Evolutionary conservation across 345 rosid species (phyloP).

Genomic region (Orychophragmus violaceus): DNA sequence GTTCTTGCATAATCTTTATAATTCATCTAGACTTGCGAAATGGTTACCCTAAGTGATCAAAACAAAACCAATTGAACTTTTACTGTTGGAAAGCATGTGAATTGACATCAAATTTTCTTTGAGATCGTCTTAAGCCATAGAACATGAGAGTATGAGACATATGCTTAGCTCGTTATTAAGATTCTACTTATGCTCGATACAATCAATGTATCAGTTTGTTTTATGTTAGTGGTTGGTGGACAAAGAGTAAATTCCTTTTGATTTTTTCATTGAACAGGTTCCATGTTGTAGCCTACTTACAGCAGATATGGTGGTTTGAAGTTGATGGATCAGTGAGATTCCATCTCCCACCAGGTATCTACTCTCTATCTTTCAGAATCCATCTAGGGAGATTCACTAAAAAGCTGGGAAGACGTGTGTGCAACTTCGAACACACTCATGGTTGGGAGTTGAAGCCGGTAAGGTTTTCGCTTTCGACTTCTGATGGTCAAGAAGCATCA

Average conservation of each 20-base stretch:
- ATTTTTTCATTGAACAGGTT: slow-evolving; percentile 42
- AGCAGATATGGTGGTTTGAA: slow-evolving; percentile 97
- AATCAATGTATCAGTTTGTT: not conserved
- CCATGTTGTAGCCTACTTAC: slow-evolving; percentile 73
- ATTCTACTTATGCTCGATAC: not conserved
- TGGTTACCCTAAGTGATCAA: not conserved
- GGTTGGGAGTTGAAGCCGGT: slow-evolving; percentile 91
- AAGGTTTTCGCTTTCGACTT: slow-evolving; percentile 50
- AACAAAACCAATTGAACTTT: not conserved
- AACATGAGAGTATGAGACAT: too few species aligned
- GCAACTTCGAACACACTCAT: slow-evolving; percentile 63
- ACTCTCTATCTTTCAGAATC: slow-evolving; percentile 73
- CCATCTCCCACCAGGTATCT: slow-evolving; percentile 76
- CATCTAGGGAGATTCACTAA: slow-evolving; percentile 77
- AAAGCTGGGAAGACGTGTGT: slow-evolving; percentile 66
- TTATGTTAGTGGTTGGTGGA: not conserved
- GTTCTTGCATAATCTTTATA: not conserved
- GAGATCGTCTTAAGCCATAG: not conserved
- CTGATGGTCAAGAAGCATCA: slow-evolving; percentile 65
- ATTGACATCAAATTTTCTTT: not conserved
- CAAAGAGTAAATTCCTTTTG: not conserved
- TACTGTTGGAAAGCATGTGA: not conserved
- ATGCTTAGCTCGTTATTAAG: not conserved
- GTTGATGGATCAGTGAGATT: slow-evolving; percentile 77
- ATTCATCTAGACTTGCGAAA: not conserved